Evolutionary conservation across 2,329 filamentous ascomycete species (phyloP), one percentile per base, ranked within the genome.

Genomic region (Microcyclospora pomicola): DNA sequence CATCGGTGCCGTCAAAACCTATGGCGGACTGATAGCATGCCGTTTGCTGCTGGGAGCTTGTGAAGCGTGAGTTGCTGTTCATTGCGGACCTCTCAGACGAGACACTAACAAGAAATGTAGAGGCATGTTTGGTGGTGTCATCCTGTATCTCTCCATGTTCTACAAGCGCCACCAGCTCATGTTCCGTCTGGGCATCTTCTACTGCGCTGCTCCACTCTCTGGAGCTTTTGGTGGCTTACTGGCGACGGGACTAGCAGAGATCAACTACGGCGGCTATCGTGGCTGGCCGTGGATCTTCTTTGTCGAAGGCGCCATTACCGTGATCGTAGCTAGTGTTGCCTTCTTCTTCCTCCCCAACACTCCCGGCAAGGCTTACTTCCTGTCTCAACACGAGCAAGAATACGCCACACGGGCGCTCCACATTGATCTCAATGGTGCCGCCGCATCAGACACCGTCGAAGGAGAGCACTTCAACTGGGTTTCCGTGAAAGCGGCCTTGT

Each of bases 261-360:
- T 65, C 13, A 40, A 56, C 15, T 55, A 52, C 32, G 47, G 51
- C 1, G 53, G 51, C 1, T 65, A 65, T 44, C 49, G 56, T 30
- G 53, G 53, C 33, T 65, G 62, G 62, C 58, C 56, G 0, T 60
- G 54, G 43, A 54, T 53, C 33, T 60, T 55, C 48, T 54, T 56
- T 45, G 13, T 40, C 15, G 75, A 81, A 55, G 76, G 75, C 5
- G 53, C 73, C 2, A 73, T 77, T 1, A 73, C 70, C 7, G 54
- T 78, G 3, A 38, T 71, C 5, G 64, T 74, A 1, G 69, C 71
- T 0, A 50, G 69, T 4, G 48, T 73, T 2, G 66, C 72, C 2
- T 79, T 65, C 53, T 71, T 72, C 47, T 64, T 64, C 38, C 53
- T 75, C 6, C 71, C 71, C 0, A 67, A 73, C 42, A 64, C 61